phyloP scores from a whole-genome alignment of 768 basidiomycete species.

The Pulveroboletus frians region DNA sequence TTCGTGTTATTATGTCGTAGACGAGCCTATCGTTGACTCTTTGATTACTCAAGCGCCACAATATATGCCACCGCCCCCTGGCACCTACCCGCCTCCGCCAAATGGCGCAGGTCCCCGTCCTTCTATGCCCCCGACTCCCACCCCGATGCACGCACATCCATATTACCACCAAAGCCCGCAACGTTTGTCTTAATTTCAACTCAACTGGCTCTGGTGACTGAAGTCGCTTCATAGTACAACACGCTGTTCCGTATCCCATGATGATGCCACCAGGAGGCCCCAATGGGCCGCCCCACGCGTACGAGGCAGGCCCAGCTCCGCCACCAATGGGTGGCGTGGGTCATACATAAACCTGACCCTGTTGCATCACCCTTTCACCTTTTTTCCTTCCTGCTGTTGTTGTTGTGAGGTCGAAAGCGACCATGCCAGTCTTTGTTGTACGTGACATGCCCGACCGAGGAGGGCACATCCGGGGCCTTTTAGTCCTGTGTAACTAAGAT shows the following conservation, averaged over 20 bases:
- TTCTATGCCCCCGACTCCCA: constrained; percentile 89
- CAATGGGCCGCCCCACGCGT: constrained; percentile 64
- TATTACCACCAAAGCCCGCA: constrained; percentile 91
- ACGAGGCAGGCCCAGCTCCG: constrained; percentile 65
- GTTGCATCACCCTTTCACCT: constrained; percentile 5
- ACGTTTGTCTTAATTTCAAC: constrained; percentile 41
- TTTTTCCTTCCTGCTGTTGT: constrained; percentile 15
- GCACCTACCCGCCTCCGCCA: constrained; percentile 71
- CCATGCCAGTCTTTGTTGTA: constrained; percentile 27
- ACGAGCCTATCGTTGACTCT: constrained; percentile 1
- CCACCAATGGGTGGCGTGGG: constrained; percentile 70
- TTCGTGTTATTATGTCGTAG: neutral
- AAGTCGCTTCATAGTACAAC: constrained; percentile 56
- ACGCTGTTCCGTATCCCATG: constrained; percentile 86
- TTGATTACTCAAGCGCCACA: constrained; percentile 46
- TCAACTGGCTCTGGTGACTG: constrained; percentile 22
- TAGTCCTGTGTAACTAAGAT: constrained; percentile 28
- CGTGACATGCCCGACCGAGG: constrained; percentile 17
- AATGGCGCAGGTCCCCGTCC: constrained; percentile 76
- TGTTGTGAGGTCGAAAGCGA: constrained; percentile 27
- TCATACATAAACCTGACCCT: constrained; percentile 45
- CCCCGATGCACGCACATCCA: constrained; percentile 79
- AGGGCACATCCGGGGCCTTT: constrained; percentile 7
- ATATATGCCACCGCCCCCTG: constrained; percentile 78
- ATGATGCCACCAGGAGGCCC: constrained; percentile 72